A percentile compares a stretch with the other conserved stretches of the same genome.
Evolutionary conservation across 129 eudicot genomes (phyloP).

Genomic region (Logfia minima): DNA sequence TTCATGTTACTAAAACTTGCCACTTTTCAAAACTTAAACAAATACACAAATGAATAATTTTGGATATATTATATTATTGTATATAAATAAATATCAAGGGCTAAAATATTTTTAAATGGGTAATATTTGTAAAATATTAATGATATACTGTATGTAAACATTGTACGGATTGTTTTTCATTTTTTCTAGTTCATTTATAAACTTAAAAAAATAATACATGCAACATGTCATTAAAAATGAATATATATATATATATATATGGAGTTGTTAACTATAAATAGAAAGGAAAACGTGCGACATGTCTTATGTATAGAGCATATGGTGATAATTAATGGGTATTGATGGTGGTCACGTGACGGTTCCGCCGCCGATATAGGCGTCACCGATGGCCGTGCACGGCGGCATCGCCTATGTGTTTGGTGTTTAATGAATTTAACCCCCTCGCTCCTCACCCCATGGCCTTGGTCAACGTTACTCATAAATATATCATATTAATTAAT

Average conservation of each 20-base stretch:
- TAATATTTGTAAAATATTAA: no score
- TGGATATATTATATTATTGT: no score
- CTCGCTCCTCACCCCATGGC: slow-evolving; percentile 31
- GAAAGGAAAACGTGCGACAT: slow-evolving; percentile 24
- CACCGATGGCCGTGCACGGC: slow-evolving; percentile 53
- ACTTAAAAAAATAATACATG: no score
- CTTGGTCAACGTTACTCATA: slow-evolving; percentile 33
- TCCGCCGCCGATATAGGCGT: slow-evolving; percentile 38
- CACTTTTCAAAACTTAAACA: no score
- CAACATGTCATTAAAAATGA: neutral
- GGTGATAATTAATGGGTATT: slow-evolving; percentile 16
- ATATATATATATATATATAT: no score
- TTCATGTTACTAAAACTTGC: no score
- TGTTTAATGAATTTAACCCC: slow-evolving; percentile 11
- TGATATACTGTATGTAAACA: neutral
- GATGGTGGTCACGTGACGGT: slow-evolving; percentile 40
- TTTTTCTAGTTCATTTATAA: no score
- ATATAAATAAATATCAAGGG: no score
- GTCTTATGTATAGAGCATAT: slow-evolving; percentile 16
- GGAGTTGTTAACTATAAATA: neutral
- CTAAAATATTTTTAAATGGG: no score
- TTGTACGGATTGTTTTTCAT: neutral
- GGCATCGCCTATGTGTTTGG: slow-evolving; percentile 44
- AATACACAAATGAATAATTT: no score
- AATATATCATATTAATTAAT: neutral